Evolutionary conservation across 2,329 filamentous ascomycete species (phyloP), one percentile per base, ranked within the genome.

Genomic region (Talaromyces sp.): DNA sequence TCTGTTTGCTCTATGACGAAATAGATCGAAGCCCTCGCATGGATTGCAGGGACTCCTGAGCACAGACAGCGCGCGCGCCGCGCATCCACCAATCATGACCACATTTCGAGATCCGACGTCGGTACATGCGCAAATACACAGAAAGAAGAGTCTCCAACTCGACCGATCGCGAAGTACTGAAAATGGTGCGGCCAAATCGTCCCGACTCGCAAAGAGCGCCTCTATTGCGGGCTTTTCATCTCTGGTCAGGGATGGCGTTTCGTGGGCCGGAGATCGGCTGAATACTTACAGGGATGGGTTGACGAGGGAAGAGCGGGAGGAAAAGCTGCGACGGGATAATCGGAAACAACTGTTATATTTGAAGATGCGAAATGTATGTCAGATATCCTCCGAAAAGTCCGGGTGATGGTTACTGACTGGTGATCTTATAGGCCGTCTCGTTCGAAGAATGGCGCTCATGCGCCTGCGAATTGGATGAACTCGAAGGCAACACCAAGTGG

Each of bases 401-500:
- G 0, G 22, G n/a, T 51, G 25, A 59, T 47, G 65, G 58, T 59
- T 70, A 69, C 54, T 34, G 15, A 45, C 47, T 60, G 2, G 4
- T 43, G 58, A 38, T 22, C 60, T n/a, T 45, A 10, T 43, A 92
- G 88, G 91, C 92, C 67, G 84, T 86, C 66, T 86, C 86, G 1
- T 85, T 88, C 70, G 80, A 84, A 59, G 87, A 93, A 73, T 97
- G 93, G 92, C 85, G 89, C 70, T 81, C 81, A 17, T 90, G 91
- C 10, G 93, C 93, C 2, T 83, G 83, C 51, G 89, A 93, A 73
- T 85, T 97, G 51, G 93, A 97, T 74, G 76, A 83, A 10, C 80
- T 97, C 15, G 92, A 97, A 75, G 89, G 89, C 54, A 92, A 94
- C 73, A 88, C 94, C 69, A 79, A 82, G 31, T 97, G 93, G 93